These are phyloP conservation scores for Begonia peltatifolia DNA, from an alignment of 306 rosid genomes.

Conservation along the genomic window DNA sequence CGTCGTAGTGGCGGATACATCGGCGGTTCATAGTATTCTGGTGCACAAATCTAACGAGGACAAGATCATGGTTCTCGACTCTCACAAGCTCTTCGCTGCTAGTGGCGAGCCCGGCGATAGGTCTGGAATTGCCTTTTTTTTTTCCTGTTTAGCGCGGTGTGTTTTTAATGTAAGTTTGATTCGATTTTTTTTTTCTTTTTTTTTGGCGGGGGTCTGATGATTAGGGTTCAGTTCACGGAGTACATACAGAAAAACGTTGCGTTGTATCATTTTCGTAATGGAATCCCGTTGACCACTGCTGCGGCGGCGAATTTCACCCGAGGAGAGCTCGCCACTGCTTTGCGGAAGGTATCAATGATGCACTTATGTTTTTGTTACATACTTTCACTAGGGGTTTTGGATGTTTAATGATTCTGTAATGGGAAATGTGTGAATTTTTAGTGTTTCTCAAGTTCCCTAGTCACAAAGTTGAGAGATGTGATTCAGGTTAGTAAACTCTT, in stretches of 20 bases:
- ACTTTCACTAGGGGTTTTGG: too few species aligned
- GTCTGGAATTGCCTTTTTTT: constrained; percentile 9
- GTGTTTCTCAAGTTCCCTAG: too few species aligned
- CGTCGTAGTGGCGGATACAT: constrained; percentile 75
- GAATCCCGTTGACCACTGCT: constrained; percentile 62
- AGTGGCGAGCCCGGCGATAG: constrained; percentile 96
- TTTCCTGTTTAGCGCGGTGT: neutral
- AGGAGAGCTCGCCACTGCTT: constrained; percentile 69
- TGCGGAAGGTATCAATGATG: constrained; percentile 40
- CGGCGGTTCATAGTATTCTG: constrained; percentile 87
- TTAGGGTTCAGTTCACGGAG: constrained; percentile 75
- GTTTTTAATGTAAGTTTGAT: neutral
- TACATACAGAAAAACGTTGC: constrained; percentile 67
- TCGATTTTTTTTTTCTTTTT: neutral
- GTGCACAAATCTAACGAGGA: constrained; percentile 95
- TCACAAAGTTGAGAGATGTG: too few species aligned
- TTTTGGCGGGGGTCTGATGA: neutral
- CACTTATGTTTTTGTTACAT: too few species aligned
- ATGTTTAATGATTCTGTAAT: too few species aligned
- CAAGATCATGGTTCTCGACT: constrained; percentile 95
- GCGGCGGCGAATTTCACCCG: constrained; percentile 79
- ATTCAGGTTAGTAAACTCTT: neutral
- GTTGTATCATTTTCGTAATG: constrained; percentile 62
- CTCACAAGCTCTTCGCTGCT: constrained; percentile 95
- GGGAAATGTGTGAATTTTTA: too few species aligned